Conservation (phyloP, 129 eudicot species). For the sunflower (Helianthus annuus) region HanXRQr2.0-SUNRISE NC_035438.2:122683681-122684180, state of each 20-base stretch:
- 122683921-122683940: constrained; percentile 2
- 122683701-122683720: not conserved
- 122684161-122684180: too few species aligned
- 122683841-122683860: constrained; percentile 20
- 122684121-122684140: not conserved
- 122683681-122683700: too few species aligned
- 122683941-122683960: constrained; percentile 19
- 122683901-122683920: not conserved
- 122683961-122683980: constrained; percentile 4
- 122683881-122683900: constrained; percentile 15
- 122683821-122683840: constrained; percentile 22
- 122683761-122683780: constrained; percentile 79
- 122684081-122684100: not conserved
- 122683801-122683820: constrained; percentile 22
- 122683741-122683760: constrained; percentile 88
- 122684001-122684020: not conserved
- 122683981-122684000: not conserved
- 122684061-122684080: not conserved
- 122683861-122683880: not conserved
- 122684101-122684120: not conserved
- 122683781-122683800: constrained; percentile 46
- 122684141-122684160: not conserved
- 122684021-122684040: not conserved
- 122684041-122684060: not conserved
- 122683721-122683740: constrained; percentile 92